Conservation (phyloP, 768 basidiomycete genomes). For the Russula vinacea region DNA sequence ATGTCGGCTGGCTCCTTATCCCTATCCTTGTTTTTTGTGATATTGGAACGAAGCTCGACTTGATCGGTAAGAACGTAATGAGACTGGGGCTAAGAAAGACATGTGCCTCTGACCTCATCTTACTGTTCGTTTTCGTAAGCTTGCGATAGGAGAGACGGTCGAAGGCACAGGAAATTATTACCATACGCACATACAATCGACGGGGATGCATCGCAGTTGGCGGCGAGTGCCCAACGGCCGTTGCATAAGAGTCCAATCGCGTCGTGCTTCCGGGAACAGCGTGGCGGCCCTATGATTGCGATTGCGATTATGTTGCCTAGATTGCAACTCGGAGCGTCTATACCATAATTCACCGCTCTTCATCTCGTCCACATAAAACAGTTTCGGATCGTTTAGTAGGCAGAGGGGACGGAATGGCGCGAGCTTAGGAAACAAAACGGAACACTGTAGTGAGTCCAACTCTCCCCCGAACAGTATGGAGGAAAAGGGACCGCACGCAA, state of each 20-base stretch:
- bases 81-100: background rate
- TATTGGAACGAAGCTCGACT: background rate
- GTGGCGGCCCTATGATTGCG: too few species aligned
- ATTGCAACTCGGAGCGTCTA: too few species aligned
- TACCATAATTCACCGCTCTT: background rate
- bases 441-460: too few species aligned
- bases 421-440: too few species aligned
- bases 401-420: too few species aligned
- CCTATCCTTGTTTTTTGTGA: background rate
- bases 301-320: too few species aligned
- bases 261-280: too few species aligned
- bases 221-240: background rate
- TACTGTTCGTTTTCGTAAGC: background rate
- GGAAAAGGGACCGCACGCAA: too few species aligned
- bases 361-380: background rate
- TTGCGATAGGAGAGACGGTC: background rate
- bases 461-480: too few species aligned
- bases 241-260: background rate
- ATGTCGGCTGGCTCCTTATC: constrained; percentile 35
- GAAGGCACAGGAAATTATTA: background rate
- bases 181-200: background rate
- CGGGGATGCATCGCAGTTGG: background rate
- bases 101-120: background rate
- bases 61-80: background rate
- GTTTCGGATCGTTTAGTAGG: background rate